Evolutionary conservation across 345 rosid genomes (phyloP), one percentile per base, ranked within the genome.

Genomic region (Cardamine occulta): DNA sequence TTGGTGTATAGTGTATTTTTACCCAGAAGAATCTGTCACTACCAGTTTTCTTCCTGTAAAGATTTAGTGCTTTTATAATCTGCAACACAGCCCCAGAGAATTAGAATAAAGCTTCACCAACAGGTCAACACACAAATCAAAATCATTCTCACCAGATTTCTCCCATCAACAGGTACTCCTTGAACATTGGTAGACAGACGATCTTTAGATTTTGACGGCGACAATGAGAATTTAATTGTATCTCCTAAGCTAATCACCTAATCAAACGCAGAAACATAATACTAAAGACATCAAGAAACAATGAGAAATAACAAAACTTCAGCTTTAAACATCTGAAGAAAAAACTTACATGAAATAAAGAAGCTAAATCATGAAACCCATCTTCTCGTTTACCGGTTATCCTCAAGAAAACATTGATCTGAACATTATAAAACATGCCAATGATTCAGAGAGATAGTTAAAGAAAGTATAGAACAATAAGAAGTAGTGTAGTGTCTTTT

Each of bases 371-470:
- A 82, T 95, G 99, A 80, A 79, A 95, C 65, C 97, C 99, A 76
- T 95, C 99, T 77, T 87, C 96, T 51, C 97, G 76, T 74, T 88
- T 92, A 44, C 83, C 70, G 0, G 97, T 95, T 49, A 95, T 89
- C 81, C 97, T 86, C 86, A 95, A 85, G 86, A 95, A 95, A 69
- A 90, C 96, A 82, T 95, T 95, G 70, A 92, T 85, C 97, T 95
- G 78, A 64, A 72, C 18, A 42, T 53, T 14, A 64, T 6, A 54
- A 39, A 14, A 40, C 40, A 69, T 23, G 17, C 8, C 68, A 39
- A 17, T 40, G 39, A 42, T 44, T 19, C 17, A 58, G 56, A 68
- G 56, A 53, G 3, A 42, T 21, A n/a, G 68, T 88, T 89, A 54
- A 53, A 61, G 28, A 29, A 42, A 65, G 72, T 26, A 37, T 1